Evolutionary conservation across 768 basidiomycete species (phyloP), one percentile per base, ranked within the genome.

Genomic region (Multifurca ochricompacta): DNA sequence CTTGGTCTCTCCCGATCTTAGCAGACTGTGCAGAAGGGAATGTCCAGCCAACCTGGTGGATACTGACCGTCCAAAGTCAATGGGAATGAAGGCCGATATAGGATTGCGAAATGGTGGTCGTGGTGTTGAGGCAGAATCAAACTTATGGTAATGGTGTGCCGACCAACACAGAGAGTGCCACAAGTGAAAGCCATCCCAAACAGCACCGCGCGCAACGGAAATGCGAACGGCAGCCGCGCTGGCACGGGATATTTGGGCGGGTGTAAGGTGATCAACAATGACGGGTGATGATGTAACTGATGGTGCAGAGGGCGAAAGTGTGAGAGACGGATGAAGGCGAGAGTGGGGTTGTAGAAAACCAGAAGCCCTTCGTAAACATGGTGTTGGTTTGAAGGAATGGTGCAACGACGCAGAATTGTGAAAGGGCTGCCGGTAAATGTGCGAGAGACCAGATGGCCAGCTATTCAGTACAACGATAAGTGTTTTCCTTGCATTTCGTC

Each of bases 21-120:
- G 63, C 35, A 87, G 72, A 28, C 76, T 74, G 46, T 91, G 87
- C 9, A 90, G 59, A 36, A 90, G 71, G 25, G 74, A 70, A 60
- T 90, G 87, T 0, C 79, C 76, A 16, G 82, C 68, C 3, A 89
- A 70, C 19, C 79, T 80, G 3, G 79, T 76, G 23, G 86, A 77
- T 9, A 85, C 68, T 1, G 73, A 66, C 32, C 66, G 69, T 44
- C 73, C 72, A 57, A 84, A 81, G 14, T 74, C 67, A 48, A 81
- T 70, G 1, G 72, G 71, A 18, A 70, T 62, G 55, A 73, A 78
- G 14, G 67, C 59, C 43, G 66, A 58, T 9, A 50, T 25, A 64
- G 67, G 19, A 58, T 54, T 43, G 13, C 14, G 42, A 53, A 61
- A 49, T 44, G 36, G 41, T 13, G 41, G 42, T 18, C 9, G 62